Conservation (phyloP, 495 filamentous ascomycete species). For the Hypomontagnella submonticulosa region DNA sequence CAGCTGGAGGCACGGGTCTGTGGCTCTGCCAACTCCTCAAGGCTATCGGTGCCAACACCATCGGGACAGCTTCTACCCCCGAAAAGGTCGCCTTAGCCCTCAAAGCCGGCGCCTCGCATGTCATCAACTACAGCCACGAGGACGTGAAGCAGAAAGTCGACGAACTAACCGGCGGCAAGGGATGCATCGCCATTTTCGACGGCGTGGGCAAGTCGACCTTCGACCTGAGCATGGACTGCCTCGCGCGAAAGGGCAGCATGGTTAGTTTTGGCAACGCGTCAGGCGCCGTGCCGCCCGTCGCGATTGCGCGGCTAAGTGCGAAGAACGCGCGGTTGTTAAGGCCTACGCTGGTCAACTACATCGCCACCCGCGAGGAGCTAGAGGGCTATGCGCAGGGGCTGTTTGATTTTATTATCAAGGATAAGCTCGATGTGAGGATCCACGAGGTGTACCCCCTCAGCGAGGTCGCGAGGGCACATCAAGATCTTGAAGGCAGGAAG, state of each 20-base stretch:
- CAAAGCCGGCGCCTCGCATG: slow-evolving; percentile 73
- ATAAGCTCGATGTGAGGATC: slow-evolving; percentile 76
- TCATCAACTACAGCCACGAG: slow-evolving; percentile 77
- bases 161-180: slow-evolving; percentile 75
- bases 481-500: slow-evolving; percentile 83
- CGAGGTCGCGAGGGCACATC: slow-evolving; percentile 79
- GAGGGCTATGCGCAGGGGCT: slow-evolving; percentile 77
- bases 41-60: slow-evolving; percentile 78
- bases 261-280: slow-evolving; percentile 88
- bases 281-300: slow-evolving; percentile 81
- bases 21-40: slow-evolving; percentile 81
- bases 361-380: slow-evolving; percentile 80
- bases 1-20: slow-evolving; percentile 87
- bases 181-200: slow-evolving; percentile 87
- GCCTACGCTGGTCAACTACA: slow-evolving; percentile 78
- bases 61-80: slow-evolving; percentile 80
- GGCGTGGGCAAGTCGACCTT: slow-evolving; percentile 90
- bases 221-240: slow-evolving; percentile 79
- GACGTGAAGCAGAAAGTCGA: slow-evolving; percentile 72
- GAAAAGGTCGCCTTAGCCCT: slow-evolving; percentile 79
- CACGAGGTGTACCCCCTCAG: slow-evolving; percentile 85
- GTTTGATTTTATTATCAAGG: slow-evolving; percentile 73
- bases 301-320: slow-evolving; percentile 70
- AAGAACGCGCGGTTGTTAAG: slow-evolving; percentile 87
- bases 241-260: slow-evolving; percentile 85